Base-by-base conservation (phyloP, 108 stramenopile species). In the Aureococcus anophagefferens region DNA sequence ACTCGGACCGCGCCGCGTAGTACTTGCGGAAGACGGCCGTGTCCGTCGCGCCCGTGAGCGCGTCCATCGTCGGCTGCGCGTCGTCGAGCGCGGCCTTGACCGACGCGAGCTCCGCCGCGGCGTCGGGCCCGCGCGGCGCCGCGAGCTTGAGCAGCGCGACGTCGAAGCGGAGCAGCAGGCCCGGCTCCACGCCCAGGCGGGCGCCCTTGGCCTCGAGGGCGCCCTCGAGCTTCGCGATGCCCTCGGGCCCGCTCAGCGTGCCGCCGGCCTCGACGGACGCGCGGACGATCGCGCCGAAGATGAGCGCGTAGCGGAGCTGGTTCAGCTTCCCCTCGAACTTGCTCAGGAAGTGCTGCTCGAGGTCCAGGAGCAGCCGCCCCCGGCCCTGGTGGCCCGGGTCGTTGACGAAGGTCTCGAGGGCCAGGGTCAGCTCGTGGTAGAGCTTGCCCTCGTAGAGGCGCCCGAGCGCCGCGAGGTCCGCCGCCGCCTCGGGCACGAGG, bases 361-460 rank as follows among this genome's bases (percentile, higher is more conserved):
- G 74, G 17, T 80, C 35, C 33, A 80, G 32, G 29, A 65, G 35
- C 36, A 17, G 30, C 16, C 5, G 34, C 29, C 28, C 36, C 18
- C 29, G 17, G 28, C 3, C 0, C 51, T 36, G 35, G 0, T 11
- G n/a, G 63, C 16, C 65, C 14, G 33, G 3, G 33, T n/a, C 4
- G 35, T 70, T 72, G 34, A 46, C 62, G 17, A 83, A 75, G 51
- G 77, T 71, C 46, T 86, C 86, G 21, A 90, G 80, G 5, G 77
- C 74, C 63, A 68, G 32, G 0, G 88, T 79, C 44, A 90, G 85
- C 84, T 98, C 94, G 81, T 98, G 96, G 94, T 94, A 98, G 33
- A 96, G 80, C 86, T 94, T 98, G 71, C 81, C 72, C 51, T 76
- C 69, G 72, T 78, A 87, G 31, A 89, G 82, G 36, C 69, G 68